Base-by-base conservation (phyloP, 1,284 basidiomycete species). In the Marasmius oreades region DNA sequence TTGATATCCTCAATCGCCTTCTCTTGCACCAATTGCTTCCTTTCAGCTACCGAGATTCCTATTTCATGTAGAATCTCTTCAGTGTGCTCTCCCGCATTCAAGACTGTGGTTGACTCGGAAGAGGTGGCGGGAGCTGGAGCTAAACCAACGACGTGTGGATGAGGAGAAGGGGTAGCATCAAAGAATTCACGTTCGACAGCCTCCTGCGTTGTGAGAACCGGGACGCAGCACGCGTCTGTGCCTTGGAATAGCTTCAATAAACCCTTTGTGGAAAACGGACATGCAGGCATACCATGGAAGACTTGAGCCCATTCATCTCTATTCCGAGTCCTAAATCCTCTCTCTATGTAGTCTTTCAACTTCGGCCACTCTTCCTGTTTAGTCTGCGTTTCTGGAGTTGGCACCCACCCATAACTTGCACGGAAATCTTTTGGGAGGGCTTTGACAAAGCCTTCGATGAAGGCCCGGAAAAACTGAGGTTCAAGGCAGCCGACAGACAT, bases 401-500 rank as follows among this genome's bases (percentile, higher is more conserved):
- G 87, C 22, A 64, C 73, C 84, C 85, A 87, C 11, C 73, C 74
- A 28, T 71, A 67, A 48, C 66, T 62, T 24, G 71, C 59, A 16
- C 69, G 65, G 53, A 80, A 76, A 42, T 72, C 74, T 26, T 61
- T 51, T 5, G 78, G 77, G 33, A 90, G 68, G 11, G 78, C 77
- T n/a, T 69, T 64, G 43, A 80, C 63, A 66, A 92, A 87, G 0
- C 61, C 64, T n/a, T 76, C 71, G 34, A 89, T 73, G 61, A 90
- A 90, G 0, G 69, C 72, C 14, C 71, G 67, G 68, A 85, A 92
- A 69, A 92, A 92, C 46, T 82, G 81, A 5, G 84, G 81, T 66
- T 92, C 90, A 12, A 90, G 66, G 61, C 88, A 90, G 16, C 81
- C 91, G 26, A 93, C 82, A 11, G 86, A 85, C 79, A 93, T 88